A percentile compares a stretch with the other conserved stretches of the same genome.
Evolutionary conservation across 2,329 filamentous ascomycete species (phyloP).

Genomic region (Exophiala oligosperma): DNA sequence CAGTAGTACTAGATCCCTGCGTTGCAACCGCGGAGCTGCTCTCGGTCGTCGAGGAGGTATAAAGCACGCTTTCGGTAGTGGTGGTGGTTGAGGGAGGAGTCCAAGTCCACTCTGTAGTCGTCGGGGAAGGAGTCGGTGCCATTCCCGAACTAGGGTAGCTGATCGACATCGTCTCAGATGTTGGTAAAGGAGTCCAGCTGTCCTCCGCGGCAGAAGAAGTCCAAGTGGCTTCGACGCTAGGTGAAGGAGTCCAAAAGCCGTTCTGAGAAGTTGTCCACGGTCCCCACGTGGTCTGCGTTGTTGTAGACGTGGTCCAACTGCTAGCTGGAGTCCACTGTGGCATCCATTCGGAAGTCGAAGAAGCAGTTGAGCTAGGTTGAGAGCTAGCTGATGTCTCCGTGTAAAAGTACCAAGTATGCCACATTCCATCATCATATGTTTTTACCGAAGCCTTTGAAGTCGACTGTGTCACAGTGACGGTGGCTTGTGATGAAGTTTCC

Average conservation of each 20-base stretch:
- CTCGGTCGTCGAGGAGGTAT: background rate
- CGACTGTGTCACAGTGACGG: conserved; percentile 25
- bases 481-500: conserved; percentile 5
- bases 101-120: background rate
- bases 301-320: background rate
- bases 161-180: background rate
- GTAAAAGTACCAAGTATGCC: conserved; percentile 34
- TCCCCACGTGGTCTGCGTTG: background rate
- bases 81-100: background rate
- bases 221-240: background rate
- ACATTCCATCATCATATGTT: conserved; percentile 33
- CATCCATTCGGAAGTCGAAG: background rate
- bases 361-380: conserved; percentile 7
- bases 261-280: background rate
- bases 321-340: background rate
- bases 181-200: background rate
- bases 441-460: conserved; percentile 15
- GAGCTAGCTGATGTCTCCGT: conserved; percentile 10
- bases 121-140: background rate
- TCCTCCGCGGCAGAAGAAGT: conserved; percentile 7
- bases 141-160: background rate
- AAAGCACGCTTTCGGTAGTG: background rate
- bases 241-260: background rate
- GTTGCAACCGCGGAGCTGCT: background rate
- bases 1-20: background rate